Conservation (phyloP, 257 asterid species). For the Fraxinus quadrangulata region DNA sequence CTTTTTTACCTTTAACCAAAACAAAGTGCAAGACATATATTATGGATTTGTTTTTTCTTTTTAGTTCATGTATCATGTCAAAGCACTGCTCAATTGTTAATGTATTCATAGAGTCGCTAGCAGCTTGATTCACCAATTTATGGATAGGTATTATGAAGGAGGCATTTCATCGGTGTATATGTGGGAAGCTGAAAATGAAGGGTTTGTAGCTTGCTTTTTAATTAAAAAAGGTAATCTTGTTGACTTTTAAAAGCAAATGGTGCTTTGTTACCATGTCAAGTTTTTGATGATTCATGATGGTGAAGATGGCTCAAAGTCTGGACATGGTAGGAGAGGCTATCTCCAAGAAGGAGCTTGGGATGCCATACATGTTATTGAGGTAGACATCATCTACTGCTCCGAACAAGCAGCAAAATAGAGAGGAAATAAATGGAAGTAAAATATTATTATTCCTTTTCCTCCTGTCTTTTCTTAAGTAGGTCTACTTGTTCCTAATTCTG, state of each 20-base stretch:
- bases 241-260: conserved; percentile 5
- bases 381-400: conserved; percentile 27
- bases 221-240: conserved; percentile 73
- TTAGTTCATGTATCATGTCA: background rate
- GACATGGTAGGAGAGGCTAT: conserved; percentile 85
- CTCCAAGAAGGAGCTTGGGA: conserved; percentile 99
- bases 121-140: conserved; percentile 49
- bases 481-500: conserved; percentile 8
- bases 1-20: conserved; percentile 8
- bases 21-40: conserved; percentile 11
- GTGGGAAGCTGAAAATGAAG: conserved; percentile 90
- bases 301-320: conserved; percentile 87
- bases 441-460: conserved; percentile 15
- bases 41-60: background rate
- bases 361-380: conserved; percentile 98
- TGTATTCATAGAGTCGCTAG: conserved; percentile 31
- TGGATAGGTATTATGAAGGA: conserved; percentile 95
- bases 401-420: background rate
- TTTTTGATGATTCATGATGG: conserved; percentile 22
- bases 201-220: conserved; percentile 89
- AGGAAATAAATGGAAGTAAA: background rate
- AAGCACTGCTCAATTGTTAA: background rate
- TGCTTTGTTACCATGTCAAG: conserved; percentile 26
- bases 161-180: conserved; percentile 93
- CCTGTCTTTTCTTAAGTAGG: conserved; percentile 3